phyloP scores from a whole-genome alignment of 306 rosid species.

The Vachellia collinsii region DNA sequence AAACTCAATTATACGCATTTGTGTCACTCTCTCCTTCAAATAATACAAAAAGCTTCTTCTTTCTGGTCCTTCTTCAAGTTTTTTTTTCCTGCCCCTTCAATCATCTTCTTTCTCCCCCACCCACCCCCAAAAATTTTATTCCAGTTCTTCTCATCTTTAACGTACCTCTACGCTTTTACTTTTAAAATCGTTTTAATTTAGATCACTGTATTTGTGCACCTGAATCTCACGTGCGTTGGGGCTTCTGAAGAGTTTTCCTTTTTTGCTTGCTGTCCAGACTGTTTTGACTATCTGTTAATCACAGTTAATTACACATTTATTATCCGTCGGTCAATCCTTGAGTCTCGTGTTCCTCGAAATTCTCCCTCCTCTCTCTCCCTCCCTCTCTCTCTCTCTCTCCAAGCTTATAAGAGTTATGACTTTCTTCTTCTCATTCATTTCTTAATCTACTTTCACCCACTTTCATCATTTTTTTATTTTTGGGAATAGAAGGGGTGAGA shows the following conservation, averaged over 20 bases:
- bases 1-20: neutral
- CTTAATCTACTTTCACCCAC: neutral
- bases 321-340: constrained; percentile 8
- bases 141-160: too few relatives aligned
- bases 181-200: too few relatives aligned
- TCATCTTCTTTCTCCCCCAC: neutral
- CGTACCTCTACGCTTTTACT: too few relatives aligned
- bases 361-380: neutral
- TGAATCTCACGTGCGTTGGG: neutral
- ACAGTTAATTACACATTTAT: neutral
- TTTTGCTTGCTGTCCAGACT: neutral
- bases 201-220: neutral
- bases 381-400: neutral
- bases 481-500: too few relatives aligned
- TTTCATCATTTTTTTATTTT: too few relatives aligned
- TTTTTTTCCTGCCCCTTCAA: neutral
- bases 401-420: too few relatives aligned
- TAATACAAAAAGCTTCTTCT: constrained; percentile 12
- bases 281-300: neutral
- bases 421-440: neutral
- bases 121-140: neutral
- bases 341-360: neutral
- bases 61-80: too few relatives aligned
- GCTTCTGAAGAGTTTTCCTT: neutral
- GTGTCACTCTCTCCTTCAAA: neutral